phyloP scores from a whole-genome alignment of 768 basidiomycete genomes.

The Xerocomellus dryophilus region DNA sequence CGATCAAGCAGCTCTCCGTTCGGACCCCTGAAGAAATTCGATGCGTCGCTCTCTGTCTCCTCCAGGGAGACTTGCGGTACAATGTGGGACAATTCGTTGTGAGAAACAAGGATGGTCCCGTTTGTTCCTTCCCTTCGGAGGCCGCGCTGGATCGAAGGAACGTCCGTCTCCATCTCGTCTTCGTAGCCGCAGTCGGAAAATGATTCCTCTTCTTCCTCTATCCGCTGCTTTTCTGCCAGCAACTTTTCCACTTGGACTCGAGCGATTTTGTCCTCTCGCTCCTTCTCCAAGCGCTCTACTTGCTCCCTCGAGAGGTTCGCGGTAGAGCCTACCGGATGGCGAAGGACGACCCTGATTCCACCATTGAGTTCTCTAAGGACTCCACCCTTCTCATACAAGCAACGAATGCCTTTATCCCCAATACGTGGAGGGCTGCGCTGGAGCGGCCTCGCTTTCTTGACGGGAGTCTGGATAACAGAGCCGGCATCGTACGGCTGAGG shows the following conservation, averaged over 20 bases:
- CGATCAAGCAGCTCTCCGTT: slow-evolving; percentile 20
- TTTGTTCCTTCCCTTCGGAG: slow-evolving; percentile 7
- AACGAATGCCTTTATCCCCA: slow-evolving; percentile 28
- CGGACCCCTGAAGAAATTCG: slow-evolving; percentile 15
- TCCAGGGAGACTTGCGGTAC: neutral
- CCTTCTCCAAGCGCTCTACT: slow-evolving; percentile 18
- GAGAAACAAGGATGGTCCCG: slow-evolving; percentile 12
- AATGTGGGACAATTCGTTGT: neutral
- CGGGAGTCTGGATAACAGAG: slow-evolving; percentile 29
- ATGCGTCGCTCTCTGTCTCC: neutral
- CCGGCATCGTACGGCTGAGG: slow-evolving; percentile 27
- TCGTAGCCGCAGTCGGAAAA: slow-evolving; percentile 15
- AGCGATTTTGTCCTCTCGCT: slow-evolving; percentile 8
- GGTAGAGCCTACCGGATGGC: slow-evolving; percentile 18
- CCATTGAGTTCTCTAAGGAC: slow-evolving; percentile 16
- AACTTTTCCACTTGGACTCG: slow-evolving; percentile 12
- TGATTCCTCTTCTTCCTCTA: slow-evolving; percentile 1
- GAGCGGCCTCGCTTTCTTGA: slow-evolving; percentile 28
- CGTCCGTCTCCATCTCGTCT: slow-evolving; percentile 18
- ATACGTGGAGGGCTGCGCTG: slow-evolving; percentile 29
- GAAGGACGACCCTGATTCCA: slow-evolving; percentile 17
- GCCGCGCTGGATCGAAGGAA: neutral
- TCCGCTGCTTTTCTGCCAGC: slow-evolving; percentile 3
- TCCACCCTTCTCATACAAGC: slow-evolving; percentile 13
- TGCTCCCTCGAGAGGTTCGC: slow-evolving; percentile 28